Conservation (phyloP, 2,329 filamentous ascomycete species). For the Aspergillus neotritici region DNA sequence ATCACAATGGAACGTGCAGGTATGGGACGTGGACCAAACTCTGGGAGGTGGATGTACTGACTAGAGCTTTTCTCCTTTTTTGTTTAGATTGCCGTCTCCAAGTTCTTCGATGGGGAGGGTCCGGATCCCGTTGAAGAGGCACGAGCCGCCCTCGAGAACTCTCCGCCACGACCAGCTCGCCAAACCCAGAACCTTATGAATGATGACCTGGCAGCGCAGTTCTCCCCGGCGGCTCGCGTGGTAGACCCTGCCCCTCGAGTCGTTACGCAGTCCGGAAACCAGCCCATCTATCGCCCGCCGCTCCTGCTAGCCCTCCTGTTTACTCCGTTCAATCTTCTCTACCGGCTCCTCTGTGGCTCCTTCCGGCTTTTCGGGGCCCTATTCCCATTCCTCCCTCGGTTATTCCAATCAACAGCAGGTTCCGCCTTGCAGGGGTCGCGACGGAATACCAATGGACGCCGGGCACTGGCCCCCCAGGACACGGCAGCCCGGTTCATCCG, state of each 20-base stretch:
- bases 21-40: slow-evolving; percentile 28
- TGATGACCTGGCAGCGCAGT: slow-evolving; percentile 32
- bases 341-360: slow-evolving; percentile 59
- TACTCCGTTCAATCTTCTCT: slow-evolving; percentile 73
- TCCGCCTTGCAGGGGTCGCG: slow-evolving; percentile 42
- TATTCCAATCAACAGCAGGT: slow-evolving; percentile 43
- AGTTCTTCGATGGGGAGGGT: slow-evolving; percentile 95
- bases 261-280: slow-evolving; percentile 64
- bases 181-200: slow-evolving; percentile 66
- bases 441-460: slow-evolving; percentile 62
- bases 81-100: slow-evolving; percentile 80
- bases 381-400: slow-evolving; percentile 71
- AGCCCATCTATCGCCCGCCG: slow-evolving; percentile 63
- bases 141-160: slow-evolving; percentile 54
- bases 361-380: slow-evolving; percentile 71
- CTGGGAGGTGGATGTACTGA: slow-evolving; percentile 4
- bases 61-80: slow-evolving; percentile 5
- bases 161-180: slow-evolving; percentile 58
- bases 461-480: slow-evolving; percentile 76
- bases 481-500: slow-evolving; percentile 82
- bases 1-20: slow-evolving; percentile 95
- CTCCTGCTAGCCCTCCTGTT: slow-evolving; percentile 73
- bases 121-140: slow-evolving; percentile 76
- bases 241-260: slow-evolving; percentile 75
- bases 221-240: slow-evolving; percentile 34